Evolutionary conservation across 2,329 filamentous ascomycete species (phyloP).

Genomic region (Lomentospora prolificans): DNA sequence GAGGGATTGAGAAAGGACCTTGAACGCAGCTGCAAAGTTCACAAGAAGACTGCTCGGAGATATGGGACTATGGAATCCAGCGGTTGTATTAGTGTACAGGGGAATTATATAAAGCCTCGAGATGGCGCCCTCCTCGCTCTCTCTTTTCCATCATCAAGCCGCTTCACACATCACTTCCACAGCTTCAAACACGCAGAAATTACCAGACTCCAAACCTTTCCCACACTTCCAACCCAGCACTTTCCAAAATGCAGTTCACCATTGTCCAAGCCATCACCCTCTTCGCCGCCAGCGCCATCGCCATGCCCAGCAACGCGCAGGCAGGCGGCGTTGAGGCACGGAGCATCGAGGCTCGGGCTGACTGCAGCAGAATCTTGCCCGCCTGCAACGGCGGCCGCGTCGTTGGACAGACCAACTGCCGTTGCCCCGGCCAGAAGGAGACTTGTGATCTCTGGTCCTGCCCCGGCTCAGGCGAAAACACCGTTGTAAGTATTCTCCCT

Average conservation of each 20-base stretch:
- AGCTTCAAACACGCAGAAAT: neutral
- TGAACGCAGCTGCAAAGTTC: neutral
- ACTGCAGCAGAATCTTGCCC: slow-evolving; percentile 13
- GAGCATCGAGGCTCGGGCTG: slow-evolving; percentile 4
- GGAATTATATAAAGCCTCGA: neutral
- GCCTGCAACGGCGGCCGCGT: slow-evolving; percentile 15
- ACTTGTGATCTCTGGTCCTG: slow-evolving; percentile 14
- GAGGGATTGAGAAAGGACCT: neutral
- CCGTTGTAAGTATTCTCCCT: slow-evolving; percentile 10
- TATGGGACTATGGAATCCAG: neutral
- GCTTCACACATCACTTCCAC: neutral
- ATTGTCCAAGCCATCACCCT: slow-evolving; percentile 10
- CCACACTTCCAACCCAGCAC: neutral
- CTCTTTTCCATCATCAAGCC: neutral
- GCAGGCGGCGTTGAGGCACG: slow-evolving; percentile 3
- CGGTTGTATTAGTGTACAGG: neutral
- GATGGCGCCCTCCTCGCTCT: neutral
- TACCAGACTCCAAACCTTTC: neutral
- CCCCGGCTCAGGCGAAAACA: slow-evolving; percentile 12
- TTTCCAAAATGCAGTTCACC: slow-evolving; percentile 12
- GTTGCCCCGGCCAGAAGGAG: slow-evolving; percentile 14
- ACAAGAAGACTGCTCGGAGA: neutral
- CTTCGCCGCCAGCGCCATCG: slow-evolving; percentile 11
- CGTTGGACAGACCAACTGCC: slow-evolving; percentile 16
- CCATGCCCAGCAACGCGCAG: slow-evolving; percentile 11